Conservation (phyloP, 768 basidiomycete species). For the Lactarius deliciosus region DNA sequence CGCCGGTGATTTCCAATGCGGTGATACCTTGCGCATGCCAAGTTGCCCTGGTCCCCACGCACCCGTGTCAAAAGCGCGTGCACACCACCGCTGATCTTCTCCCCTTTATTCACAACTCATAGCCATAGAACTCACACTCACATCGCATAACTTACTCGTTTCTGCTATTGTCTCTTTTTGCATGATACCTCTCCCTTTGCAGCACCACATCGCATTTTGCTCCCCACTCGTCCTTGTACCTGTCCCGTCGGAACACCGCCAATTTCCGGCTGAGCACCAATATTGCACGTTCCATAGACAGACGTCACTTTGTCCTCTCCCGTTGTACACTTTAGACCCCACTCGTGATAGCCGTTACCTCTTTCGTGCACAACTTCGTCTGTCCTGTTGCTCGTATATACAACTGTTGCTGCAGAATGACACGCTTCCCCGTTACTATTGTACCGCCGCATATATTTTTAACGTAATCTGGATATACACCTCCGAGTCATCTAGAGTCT, state of each 20-base stretch:
- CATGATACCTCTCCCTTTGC: conserved; percentile 28
- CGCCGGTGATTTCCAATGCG: conserved; percentile 40
- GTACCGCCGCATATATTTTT: conserved; percentile 24
- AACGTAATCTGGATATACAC: conserved; percentile 16
- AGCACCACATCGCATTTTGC: conserved; percentile 19
- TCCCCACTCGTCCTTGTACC: conserved; percentile 12
- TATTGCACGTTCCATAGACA: conserved; percentile 13
- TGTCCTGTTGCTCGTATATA: conserved; percentile 9
- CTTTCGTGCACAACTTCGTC: conserved; percentile 1
- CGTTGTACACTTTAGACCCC: conserved; percentile 20
- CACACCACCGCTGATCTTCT: neutral
- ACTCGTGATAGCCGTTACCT: conserved; percentile 8
- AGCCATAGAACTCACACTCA: conserved; percentile 24
- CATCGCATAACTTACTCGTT: conserved; percentile 29
- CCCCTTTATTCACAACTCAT: conserved; percentile 10
- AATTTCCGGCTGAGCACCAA: conserved; percentile 3
- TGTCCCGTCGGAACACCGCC: neutral
- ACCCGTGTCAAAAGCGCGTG: conserved; percentile 10
- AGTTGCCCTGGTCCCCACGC: conserved; percentile 6
- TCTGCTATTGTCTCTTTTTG: conserved; percentile 22
- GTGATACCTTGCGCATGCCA: conserved; percentile 6
- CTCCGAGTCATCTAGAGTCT: conserved; percentile 2
- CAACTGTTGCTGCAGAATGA: conserved; percentile 12
- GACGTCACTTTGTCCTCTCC: conserved; percentile 14
- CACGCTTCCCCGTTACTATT: conserved; percentile 16